These are phyloP conservation scores for Sugiyamaella floridensis DNA, from an alignment of 805 yeast genomes.

Conservation along the genomic window DNA sequence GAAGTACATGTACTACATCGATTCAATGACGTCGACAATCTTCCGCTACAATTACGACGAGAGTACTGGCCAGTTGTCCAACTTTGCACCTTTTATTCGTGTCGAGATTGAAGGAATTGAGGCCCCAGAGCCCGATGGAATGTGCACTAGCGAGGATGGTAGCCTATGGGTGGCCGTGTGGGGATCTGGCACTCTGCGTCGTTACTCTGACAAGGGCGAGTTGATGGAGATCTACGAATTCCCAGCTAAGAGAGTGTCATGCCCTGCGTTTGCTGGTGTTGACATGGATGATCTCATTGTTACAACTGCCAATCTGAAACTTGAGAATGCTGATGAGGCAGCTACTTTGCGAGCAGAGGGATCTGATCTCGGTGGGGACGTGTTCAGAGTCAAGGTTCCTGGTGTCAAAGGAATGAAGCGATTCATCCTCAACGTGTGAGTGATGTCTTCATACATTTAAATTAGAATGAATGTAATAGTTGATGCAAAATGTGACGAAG, in stretches of 20 bases:
- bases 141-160: slow-evolving; percentile 48
- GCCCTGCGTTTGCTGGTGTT: slow-evolving; percentile 63
- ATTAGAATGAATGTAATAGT: background rate
- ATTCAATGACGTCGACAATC: slow-evolving; percentile 42
- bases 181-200: slow-evolving; percentile 51
- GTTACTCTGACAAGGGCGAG: slow-evolving; percentile 44
- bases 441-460: background rate
- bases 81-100: slow-evolving; percentile 35
- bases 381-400: slow-evolving; percentile 20
- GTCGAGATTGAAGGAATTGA: slow-evolving; percentile 26
- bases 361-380: slow-evolving; percentile 22
- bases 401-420: slow-evolving; percentile 18
- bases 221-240: slow-evolving; percentile 45
- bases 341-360: slow-evolving; percentile 16
- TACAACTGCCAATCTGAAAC: slow-evolving; percentile 42
- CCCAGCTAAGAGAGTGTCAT: slow-evolving; percentile 57
- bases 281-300: slow-evolving; percentile 53
- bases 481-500: background rate
- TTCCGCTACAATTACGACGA: slow-evolving; percentile 42
- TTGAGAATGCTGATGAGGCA: slow-evolving; percentile 3
- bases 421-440: slow-evolving; percentile 5
- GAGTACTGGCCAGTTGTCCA: slow-evolving; percentile 32
- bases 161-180: slow-evolving; percentile 62
- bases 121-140: slow-evolving; percentile 69
- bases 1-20: slow-evolving; percentile 45